phyloP scores from a whole-genome alignment of 805 yeast genomes.

The Yarrowia osloensis region DNA sequence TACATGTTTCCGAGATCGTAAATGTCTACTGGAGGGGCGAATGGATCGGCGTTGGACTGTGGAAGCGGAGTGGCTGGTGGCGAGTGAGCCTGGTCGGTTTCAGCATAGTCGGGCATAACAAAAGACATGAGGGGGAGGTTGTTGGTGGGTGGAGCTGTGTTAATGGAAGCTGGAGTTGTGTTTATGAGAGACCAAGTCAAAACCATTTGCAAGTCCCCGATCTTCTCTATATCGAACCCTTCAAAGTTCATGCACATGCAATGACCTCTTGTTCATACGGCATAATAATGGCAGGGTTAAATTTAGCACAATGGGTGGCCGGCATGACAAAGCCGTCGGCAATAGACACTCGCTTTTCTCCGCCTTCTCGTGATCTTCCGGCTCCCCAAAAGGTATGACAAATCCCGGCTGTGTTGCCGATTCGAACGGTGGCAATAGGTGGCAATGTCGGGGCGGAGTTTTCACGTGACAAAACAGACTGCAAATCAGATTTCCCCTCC shows the following conservation, averaged over 20 bases:
- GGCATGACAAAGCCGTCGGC: not conserved
- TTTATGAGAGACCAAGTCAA: too few relatives aligned
- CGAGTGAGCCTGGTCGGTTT: slow-evolving; percentile 1
- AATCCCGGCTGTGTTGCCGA: too few relatives aligned
- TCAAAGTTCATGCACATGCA: slow-evolving; percentile 21
- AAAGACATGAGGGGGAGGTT: not conserved
- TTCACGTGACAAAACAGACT: too few relatives aligned
- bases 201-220: too few relatives aligned
- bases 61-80: slow-evolving; percentile 2
- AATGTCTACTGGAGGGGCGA: slow-evolving; percentile 9
- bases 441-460: too few relatives aligned
- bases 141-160: too few relatives aligned
- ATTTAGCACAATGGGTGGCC: not conserved
- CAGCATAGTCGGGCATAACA: not conserved
- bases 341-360: not conserved
- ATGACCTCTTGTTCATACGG: not conserved
- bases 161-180: too few relatives aligned
- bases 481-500: too few relatives aligned
- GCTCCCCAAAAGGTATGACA: too few relatives aligned
- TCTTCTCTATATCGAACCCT: not conserved
- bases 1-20: slow-evolving; percentile 20
- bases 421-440: too few relatives aligned
- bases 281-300: not conserved
- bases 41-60: not conserved
- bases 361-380: not conserved